Evolutionary conservation across 2,329 filamentous ascomycete species (phyloP), one percentile per base, ranked within the genome.

Genomic region (Hymenoscyphus scutula): DNA sequence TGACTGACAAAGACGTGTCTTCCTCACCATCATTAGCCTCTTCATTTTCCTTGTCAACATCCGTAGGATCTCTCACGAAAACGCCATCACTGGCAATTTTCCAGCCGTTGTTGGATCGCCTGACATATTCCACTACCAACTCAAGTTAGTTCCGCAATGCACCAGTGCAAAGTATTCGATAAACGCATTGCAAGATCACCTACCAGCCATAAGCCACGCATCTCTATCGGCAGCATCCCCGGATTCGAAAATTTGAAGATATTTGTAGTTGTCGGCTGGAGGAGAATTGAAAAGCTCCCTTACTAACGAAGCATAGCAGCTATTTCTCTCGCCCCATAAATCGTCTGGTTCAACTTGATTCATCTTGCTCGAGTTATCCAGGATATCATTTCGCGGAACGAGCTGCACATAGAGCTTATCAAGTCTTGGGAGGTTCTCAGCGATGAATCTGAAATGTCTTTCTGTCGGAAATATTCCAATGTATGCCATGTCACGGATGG

Each of bases 391-490:
- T 45, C 70, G 67, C 1, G 80, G 81, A 2, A 78, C 77, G 13
- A 82, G 65, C 59, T 86, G 85, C 13, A 88, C 74, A 61, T 79
- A 86, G 0, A 89, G 74, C 13, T 76, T 77, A 51, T 82, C 77
- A 2, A 89, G 68, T 11, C 74, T 78, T 1, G 80, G 81, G 64
- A 87, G 79, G 62, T 78, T 68, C 1, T 75, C 72, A 1, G 84
- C 73, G 1, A 84, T 75, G 53, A 75, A 76, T 45, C 81, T 75
- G 57, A 89, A 79, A 71, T 91, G 88, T 5, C 81, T 81, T 56
- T 81, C 80, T 38, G 87, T 84, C 0, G 89, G 89, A 68, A 91
- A 91, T 7, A 90, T 82, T 41, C 84, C 86, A 2, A 87, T 80
- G 71, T 90, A 90, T 60, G 77, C 78, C 56, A 89, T 74, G 23